Percentiles rank a stretch among this genome's conserved stretches.
Conservation (phyloP, 768 basidiomycete species). For the Rhodotorula toruloides region DNA sequence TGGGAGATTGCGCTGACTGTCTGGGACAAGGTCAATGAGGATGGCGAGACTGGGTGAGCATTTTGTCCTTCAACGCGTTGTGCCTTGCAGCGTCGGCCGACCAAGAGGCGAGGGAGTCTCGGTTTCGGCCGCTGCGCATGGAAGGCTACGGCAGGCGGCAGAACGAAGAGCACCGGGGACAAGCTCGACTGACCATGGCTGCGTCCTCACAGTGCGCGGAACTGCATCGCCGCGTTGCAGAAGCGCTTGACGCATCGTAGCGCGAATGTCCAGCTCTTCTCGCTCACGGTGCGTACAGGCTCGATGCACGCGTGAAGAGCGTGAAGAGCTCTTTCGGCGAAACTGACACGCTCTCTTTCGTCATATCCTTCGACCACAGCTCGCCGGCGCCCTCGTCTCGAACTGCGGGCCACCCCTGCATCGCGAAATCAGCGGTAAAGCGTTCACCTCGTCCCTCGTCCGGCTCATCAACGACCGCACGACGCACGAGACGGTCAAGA, state of each 20-base stretch:
- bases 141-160: too few relatives aligned
- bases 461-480: conserved; percentile 82
- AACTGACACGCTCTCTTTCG: not conserved
- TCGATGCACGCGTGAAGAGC: too few relatives aligned
- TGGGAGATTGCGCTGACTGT: conserved; percentile 91
- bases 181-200: not conserved
- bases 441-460: conserved; percentile 85
- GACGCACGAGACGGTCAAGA: conserved; percentile 84
- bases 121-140: too few relatives aligned
- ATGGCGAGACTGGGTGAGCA: conserved; percentile 74
- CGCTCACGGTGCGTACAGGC: conserved; percentile 57
- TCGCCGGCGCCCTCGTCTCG: conserved; percentile 83
- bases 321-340: not conserved
- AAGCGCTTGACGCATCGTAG: conserved; percentile 90
- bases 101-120: too few relatives aligned
- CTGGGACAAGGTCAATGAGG: conserved; percentile 93
- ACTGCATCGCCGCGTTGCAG: conserved; percentile 73
- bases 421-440: conserved; percentile 78
- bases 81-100: not conserved
- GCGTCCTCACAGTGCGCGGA: conserved; percentile 65
- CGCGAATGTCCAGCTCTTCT: conserved; percentile 92
- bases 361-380: conserved; percentile 42
- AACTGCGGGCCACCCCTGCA: conserved; percentile 78
- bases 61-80: not conserved
- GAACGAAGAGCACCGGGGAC: not conserved